phyloP scores from a whole-genome alignment of 164 flowering plant genomes.

The Kingdonia uniflora region DNA sequence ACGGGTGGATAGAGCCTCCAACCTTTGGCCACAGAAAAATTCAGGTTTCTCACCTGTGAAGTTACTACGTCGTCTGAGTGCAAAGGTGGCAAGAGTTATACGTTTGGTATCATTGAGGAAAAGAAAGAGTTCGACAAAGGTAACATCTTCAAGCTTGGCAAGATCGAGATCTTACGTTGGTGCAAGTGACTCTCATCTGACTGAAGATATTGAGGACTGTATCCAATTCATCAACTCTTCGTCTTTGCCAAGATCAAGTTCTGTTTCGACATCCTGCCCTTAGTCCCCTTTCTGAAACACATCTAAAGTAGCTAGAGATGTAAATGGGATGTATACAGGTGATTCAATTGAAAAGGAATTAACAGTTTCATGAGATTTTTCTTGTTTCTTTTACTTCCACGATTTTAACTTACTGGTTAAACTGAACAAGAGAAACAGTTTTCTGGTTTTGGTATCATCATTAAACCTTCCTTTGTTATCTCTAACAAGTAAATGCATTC shows the following conservation, averaged over 20 bases:
- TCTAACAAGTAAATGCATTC: no score
- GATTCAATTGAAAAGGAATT: no score
- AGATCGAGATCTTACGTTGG: conserved; percentile 29
- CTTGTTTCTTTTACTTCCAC: no score
- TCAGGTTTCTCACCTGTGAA: conserved; percentile 23
- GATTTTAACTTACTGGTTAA: no score
- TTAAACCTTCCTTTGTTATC: no score
- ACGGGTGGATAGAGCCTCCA: conserved; percentile 16
- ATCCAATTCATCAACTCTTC: conserved; percentile 62
- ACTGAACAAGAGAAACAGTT: no score
- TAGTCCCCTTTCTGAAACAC: no score
- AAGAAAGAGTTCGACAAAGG: conserved; percentile 22
- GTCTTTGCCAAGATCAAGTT: conserved; percentile 32
- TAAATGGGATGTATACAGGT: no score
- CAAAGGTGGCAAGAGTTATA: conserved; percentile 29
- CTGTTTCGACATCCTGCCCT: conserved; percentile 13
- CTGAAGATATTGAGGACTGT: conserved; percentile 60
- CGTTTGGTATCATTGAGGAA: conserved; percentile 22
- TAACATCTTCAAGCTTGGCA: conserved; percentile 21
- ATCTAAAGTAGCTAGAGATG: no score
- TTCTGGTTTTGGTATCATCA: no score
- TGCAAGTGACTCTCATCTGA: conserved; percentile 39
- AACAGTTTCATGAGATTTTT: no score
- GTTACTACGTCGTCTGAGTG: conserved; percentile 27
- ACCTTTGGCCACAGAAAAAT: conserved; percentile 19